These are phyloP conservation scores for Suhomyces wounanorum DNA, from an alignment of 1,139 yeast species.

Conservation along the genomic window DNA sequence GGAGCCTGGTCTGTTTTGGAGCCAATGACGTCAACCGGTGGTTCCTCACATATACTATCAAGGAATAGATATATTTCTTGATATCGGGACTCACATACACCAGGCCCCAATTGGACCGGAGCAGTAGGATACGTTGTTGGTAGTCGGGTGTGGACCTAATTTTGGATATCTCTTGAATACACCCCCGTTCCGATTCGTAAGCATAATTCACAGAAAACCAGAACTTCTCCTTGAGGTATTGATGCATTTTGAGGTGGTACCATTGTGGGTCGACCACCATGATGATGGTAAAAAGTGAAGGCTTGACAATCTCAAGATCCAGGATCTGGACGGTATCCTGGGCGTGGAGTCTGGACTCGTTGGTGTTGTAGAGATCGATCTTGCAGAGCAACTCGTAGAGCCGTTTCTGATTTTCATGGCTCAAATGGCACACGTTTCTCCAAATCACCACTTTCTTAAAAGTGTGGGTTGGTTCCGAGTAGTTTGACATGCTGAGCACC, in stretches of 20 bases:
- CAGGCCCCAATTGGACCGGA: slow-evolving; percentile 12
- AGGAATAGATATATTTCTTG: slow-evolving; percentile 40
- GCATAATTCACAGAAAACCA: slow-evolving; percentile 33
- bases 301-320: slow-evolving; percentile 20
- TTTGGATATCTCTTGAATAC: slow-evolving; percentile 4
- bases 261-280: slow-evolving; percentile 24
- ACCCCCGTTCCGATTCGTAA: slow-evolving; percentile 10
- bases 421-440: slow-evolving; percentile 27
- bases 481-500: slow-evolving; percentile 10
- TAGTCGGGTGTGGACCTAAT: slow-evolving; percentile 4
- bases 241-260: slow-evolving; percentile 24
- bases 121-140: slow-evolving; percentile 5
- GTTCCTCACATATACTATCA: slow-evolving; percentile 40
- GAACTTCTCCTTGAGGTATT: slow-evolving; percentile 39
- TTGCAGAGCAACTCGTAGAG: slow-evolving; percentile 32
- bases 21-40: slow-evolving; percentile 45
- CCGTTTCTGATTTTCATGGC: slow-evolving; percentile 24
- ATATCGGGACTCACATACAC: slow-evolving; percentile 41
- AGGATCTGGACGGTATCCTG: slow-evolving; percentile 15
- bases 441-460: slow-evolving; percentile 26
- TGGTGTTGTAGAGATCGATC: slow-evolving; percentile 35
- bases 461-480: slow-evolving; percentile 5
- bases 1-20: slow-evolving; percentile 38
- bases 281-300: slow-evolving; percentile 28
- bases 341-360: slow-evolving; percentile 18